Conservation (phyloP, 2,329 filamentous ascomycete species). For the Passalora sequoiae region DNA sequence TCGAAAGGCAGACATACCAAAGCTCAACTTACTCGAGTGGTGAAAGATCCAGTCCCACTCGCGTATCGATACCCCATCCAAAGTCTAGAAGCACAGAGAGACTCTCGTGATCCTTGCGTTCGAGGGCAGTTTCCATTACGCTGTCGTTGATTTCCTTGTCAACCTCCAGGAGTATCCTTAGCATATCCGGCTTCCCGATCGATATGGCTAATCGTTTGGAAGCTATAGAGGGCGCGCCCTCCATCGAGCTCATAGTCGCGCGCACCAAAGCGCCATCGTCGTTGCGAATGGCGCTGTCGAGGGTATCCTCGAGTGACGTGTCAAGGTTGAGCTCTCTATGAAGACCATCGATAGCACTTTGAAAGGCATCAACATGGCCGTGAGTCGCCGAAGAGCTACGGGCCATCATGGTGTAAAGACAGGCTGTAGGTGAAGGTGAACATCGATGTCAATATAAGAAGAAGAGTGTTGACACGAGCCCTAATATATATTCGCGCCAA, state of each 20-base stretch:
- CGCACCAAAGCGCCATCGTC: not conserved
- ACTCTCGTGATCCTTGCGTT: not conserved
- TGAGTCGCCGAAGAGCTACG: not conserved
- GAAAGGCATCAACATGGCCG: not conserved
- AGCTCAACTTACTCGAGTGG: not conserved
- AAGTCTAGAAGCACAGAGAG: not conserved
- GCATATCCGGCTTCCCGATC: not conserved
- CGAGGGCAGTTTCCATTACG: not conserved
- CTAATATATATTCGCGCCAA: not conserved
- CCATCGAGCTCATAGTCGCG: not conserved
- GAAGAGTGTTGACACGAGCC: not conserved
- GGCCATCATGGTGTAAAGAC: not conserved
- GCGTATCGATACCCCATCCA: not conserved
- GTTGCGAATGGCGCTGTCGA: not conserved
- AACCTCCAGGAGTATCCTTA: not conserved
- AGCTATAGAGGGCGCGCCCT: not conserved
- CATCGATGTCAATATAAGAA: no score
- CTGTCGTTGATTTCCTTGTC: not conserved
- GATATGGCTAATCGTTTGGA: not conserved
- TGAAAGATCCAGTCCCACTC: constrained; percentile 1
- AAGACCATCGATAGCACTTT: not conserved
- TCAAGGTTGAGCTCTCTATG: not conserved
- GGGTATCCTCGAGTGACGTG: not conserved
- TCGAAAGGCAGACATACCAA: not conserved
- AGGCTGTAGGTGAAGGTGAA: not conserved